phyloP scores from a whole-genome alignment of 768 basidiomycete species.

The Sutorius australiensis region DNA sequence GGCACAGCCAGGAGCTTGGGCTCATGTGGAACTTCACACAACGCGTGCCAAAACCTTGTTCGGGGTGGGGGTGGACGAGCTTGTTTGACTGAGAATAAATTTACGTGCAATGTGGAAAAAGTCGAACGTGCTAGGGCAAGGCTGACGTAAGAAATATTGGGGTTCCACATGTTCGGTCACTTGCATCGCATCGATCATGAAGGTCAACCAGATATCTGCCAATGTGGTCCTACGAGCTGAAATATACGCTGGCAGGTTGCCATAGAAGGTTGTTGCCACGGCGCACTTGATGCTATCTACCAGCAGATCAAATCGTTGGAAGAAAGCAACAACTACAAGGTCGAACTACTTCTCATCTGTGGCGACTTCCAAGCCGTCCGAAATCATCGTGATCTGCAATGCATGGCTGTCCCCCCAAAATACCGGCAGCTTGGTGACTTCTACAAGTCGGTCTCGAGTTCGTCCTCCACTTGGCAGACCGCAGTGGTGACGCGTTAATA shows the following conservation, averaged over 20 bases:
- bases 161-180: background rate
- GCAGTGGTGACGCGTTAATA: conserved; percentile 1
- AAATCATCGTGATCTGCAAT: conserved; percentile 78
- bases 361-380: conserved; percentile 96
- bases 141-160: background rate
- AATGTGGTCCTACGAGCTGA: background rate
- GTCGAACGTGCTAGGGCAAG: too few species aligned
- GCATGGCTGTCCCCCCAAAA: conserved; percentile 89
- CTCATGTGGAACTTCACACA: background rate
- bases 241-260: conserved; percentile 56
- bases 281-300: conserved; percentile 88
- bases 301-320: conserved; percentile 63
- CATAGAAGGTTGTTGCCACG: conserved; percentile 94
- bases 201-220: conserved; percentile 12
- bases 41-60: too few species aligned
- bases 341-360: conserved; percentile 87
- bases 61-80: too few species aligned
- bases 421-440: conserved; percentile 84
- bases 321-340: conserved; percentile 52
- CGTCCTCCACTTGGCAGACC: background rate
- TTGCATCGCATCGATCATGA: conserved; percentile 15
- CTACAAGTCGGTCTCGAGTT: conserved; percentile 49
- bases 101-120: too few species aligned
- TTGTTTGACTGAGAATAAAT: too few species aligned
- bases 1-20: too few species aligned